Evolutionary conservation across 2,329 filamentous ascomycete genomes (phyloP).

Genomic region (Dactylellina cionopaga): DNA sequence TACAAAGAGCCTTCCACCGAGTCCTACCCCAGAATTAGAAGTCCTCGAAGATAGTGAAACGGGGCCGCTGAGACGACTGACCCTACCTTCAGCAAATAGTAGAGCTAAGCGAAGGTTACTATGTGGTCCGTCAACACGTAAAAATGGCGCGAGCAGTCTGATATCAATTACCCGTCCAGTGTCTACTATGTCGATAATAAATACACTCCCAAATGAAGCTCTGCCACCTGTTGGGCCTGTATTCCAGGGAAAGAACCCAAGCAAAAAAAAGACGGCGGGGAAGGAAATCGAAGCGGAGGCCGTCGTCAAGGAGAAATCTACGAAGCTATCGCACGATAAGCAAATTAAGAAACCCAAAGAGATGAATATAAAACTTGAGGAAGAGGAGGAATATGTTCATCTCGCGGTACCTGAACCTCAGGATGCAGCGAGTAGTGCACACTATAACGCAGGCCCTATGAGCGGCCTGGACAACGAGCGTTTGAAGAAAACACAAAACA

Average conservation of each 20-base stretch:
- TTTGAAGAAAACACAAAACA: too few species aligned
- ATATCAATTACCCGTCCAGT: slow-evolving; percentile 20
- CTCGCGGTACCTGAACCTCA: too few species aligned
- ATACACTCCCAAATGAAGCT: slow-evolving; percentile 11
- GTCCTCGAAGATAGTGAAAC: neutral
- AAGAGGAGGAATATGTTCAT: too few species aligned
- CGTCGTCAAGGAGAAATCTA: neutral
- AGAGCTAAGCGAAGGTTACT: slow-evolving; percentile 31
- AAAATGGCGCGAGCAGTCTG: neutral
- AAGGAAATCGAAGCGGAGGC: too few species aligned
- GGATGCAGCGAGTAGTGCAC: too few species aligned
- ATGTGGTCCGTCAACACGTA: slow-evolving; percentile 34
- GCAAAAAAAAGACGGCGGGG: too few species aligned
- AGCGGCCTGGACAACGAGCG: neutral
- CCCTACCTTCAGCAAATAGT: slow-evolving; percentile 40
- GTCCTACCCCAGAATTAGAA: neutral
- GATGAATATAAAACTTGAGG: neutral
- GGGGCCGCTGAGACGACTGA: slow-evolving; percentile 7
- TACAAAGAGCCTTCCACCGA: neutral
- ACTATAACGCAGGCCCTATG: too few species aligned
- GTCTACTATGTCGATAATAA: slow-evolving; percentile 21
- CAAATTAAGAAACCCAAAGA: neutral
- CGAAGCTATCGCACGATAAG: too few species aligned
- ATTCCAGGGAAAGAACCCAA: neutral
- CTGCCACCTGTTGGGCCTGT: neutral